Base-by-base conservation (phyloP, 768 basidiomycete genomes). In the Psilocybe tampanensis region DNA sequence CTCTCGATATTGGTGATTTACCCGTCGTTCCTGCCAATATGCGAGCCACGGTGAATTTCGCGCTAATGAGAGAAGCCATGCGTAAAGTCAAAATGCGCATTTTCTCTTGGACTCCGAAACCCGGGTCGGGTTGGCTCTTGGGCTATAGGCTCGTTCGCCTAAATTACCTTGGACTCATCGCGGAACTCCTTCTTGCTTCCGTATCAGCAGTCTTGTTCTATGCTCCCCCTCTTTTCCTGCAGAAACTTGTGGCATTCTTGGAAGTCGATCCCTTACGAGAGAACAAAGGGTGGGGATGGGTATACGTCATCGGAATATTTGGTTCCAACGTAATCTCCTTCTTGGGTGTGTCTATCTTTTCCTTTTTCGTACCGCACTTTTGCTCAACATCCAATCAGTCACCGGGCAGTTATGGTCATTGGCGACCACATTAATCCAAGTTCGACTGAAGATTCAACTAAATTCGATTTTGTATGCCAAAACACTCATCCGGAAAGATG, bases 231-330 rank as follows among this genome's bases (percentile, higher is more conserved):
- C 77, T 80, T 55, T 86, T 89, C 67, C 65, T 90, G 62, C 76
- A 78, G 64, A 72, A 75, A 52, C 70, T 89, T 56, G 78, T 90
- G 15, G 60, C 66, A 32, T 89, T 88, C 67, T 73, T 90, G 15
- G 87, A 90, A 65, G 69, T 70, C 2, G 86, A 88, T 58, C 80
- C 83, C 2, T 71, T 70, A 18, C 69, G 87, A 19, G 73, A 79
- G 47, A 68, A 83, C 60, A 73, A 72, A 39, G 71, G 78, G 2
- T 89, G 86, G 86, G 89, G 89, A 2, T 88, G 84, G 84, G 76
- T 88, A 42, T 85, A 64, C 42, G 67, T 66, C 29, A 47, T 64
- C 18, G 67, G 67, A 2, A 55, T 68, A 9, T 68, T 66, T 51
- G 19, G 54, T n/a, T 47, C 65, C 17, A 58, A 68, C 24, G 62